Evolutionary conservation across 768 basidiomycete genomes (phyloP), one percentile per base, ranked within the genome.

Genomic region (Naganishia kalamii): DNA sequence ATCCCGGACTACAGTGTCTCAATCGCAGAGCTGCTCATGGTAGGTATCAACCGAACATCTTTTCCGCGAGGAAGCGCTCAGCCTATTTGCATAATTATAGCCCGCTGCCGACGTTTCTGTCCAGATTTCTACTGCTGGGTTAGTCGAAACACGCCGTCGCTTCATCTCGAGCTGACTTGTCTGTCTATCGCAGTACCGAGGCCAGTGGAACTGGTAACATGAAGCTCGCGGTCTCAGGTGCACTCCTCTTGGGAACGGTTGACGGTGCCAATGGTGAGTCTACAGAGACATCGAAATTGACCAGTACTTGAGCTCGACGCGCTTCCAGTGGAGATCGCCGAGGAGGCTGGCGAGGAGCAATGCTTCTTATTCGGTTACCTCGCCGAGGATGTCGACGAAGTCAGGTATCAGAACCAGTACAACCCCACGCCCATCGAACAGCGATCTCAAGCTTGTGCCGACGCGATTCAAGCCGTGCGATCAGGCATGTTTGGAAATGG

Each of bases 81-180:
- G n/a, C 6, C n/a, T 6, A 4, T 8, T 15, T 30, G 23, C 32
- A 5, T 30, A 32, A 29, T 49, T 25, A 5, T n/a, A 52, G 51
- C 80, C 79, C n/a, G 89, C 94, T 13, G 88, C 88, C 30, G 92
- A 98, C 77, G 88, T 97, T 80, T 88, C 86, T 67, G 90, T 96
- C 75, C 94, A 98, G 78, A 97, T 99, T 78, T 92, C 90, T 25
- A 98, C 94, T 15, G 96, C 94, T 3, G 94, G 94, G 94, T 1
- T 92, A 97, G 75, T 25, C 75, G 74, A n/a, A 76, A 74, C 48
- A 79, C 76, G 12, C 65, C 64, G 52, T 15, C 15, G 10, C 19
- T 35, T 27, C 12, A 12, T 86, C 85, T 1, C 87, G 86, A 35
- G 88, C 23, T 35, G 11, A 21, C 8, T 57, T 27, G 33, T 21